phyloP scores from a whole-genome alignment of 495 filamentous ascomycete species.

The Aspergillus heteromorphus region DNA sequence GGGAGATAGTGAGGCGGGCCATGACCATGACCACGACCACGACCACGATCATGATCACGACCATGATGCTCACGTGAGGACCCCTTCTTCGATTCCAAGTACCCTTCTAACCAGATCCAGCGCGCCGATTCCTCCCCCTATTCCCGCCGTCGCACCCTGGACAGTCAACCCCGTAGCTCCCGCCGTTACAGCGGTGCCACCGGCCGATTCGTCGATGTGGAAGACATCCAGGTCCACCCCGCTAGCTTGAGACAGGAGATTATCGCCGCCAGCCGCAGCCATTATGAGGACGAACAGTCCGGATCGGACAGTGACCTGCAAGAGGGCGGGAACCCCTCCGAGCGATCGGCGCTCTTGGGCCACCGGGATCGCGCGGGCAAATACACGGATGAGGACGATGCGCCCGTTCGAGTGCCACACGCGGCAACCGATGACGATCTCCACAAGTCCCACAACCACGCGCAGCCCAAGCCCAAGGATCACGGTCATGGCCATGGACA shows the following conservation, averaged over 20 bases:
- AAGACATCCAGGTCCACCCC: constrained; percentile 82
- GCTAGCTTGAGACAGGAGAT: constrained; percentile 86
- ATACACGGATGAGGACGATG: constrained; percentile 34
- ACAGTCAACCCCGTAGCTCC: constrained; percentile 42
- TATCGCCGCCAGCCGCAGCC: constrained; percentile 62
- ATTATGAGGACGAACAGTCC: constrained; percentile 46
- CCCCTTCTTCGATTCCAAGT: constrained; percentile 11
- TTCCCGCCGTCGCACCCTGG: constrained; percentile 26
- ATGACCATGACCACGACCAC: constrained; percentile 36
- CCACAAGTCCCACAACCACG: constrained; percentile 67
- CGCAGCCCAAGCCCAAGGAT: constrained; percentile 59
- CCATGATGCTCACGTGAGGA: constrained; percentile 35
- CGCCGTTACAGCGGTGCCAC: constrained; percentile 49
- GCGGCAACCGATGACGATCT: constrained; percentile 27
- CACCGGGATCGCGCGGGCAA: constrained; percentile 30
- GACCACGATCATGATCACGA: constrained; percentile 37
- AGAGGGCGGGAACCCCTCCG: constrained; percentile 43
- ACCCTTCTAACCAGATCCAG: constrained; percentile 7
- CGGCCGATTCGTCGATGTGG: constrained; percentile 49
- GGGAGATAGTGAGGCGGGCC: constrained; percentile 39
- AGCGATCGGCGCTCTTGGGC: constrained; percentile 32
- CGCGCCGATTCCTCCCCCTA: constrained; percentile 25
- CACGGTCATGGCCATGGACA: constrained; percentile 66
- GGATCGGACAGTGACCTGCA: constrained; percentile 49
- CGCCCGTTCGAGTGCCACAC: constrained; percentile 5